A percentile compares a stretch with the other conserved stretches of the same genome.
Conservation (phyloP, 139 green algal species). For the Micractinium sp. region DNA sequence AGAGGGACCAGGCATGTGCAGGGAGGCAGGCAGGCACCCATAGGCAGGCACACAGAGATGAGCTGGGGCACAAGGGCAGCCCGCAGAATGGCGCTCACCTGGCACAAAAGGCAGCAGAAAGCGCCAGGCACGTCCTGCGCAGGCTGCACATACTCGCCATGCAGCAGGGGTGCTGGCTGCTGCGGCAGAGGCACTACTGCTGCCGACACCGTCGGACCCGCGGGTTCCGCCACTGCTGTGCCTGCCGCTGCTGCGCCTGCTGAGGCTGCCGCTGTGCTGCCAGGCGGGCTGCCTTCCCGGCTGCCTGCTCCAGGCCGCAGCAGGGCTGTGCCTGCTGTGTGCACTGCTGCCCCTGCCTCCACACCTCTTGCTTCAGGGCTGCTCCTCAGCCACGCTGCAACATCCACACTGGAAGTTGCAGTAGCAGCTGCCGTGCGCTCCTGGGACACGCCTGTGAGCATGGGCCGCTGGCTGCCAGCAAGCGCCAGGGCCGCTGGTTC, state of each 20-base stretch:
- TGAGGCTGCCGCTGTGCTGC: not conserved
- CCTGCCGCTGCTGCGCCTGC: constrained; percentile 3
- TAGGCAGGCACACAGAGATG: not conserved
- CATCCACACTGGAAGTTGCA: not conserved
- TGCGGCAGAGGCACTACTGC: not conserved
- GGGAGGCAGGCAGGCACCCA: not conserved
- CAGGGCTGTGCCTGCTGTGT: not conserved
- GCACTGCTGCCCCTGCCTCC: not conserved
- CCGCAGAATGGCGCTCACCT: not conserved
- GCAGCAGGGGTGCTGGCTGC: not conserved
- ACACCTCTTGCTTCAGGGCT: not conserved
- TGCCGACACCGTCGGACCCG: not conserved
- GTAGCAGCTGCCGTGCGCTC: not conserved
- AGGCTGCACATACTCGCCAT: not conserved
- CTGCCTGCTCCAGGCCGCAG: not conserved
- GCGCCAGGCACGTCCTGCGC: not conserved
- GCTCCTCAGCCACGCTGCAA: not conserved
- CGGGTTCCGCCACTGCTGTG: not conserved
- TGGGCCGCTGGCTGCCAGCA: not conserved
- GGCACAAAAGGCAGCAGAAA: constrained; percentile 22
- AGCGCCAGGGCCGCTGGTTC: too few species aligned
- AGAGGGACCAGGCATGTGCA: not conserved
- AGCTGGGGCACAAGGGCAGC: not conserved
- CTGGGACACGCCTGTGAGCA: not conserved
- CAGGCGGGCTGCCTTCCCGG: not conserved